Evolutionary conservation across 371 early-diverging fungal species (phyloP).

Genomic region (Rhizopus delemar): DNA sequence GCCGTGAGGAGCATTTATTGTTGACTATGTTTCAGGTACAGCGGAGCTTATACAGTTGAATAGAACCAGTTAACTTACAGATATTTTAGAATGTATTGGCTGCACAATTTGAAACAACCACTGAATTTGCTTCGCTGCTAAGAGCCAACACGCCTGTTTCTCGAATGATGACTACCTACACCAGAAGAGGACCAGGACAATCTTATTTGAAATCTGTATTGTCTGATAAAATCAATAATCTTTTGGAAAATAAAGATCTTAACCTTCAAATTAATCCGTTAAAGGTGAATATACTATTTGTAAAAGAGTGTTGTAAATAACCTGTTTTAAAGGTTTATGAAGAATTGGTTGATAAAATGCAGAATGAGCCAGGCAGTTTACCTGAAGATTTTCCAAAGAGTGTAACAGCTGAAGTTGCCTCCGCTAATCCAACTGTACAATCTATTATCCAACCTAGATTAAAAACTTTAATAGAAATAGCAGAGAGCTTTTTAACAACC

Average conservation of each 20-base stretch:
- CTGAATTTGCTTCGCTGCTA: conserved; percentile 83
- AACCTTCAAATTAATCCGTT: conserved; percentile 90
- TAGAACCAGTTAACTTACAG: not conserved
- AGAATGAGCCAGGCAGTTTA: conserved; percentile 50
- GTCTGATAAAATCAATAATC: conserved; percentile 75
- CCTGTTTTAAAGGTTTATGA: conserved; percentile 86
- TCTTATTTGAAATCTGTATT: conserved; percentile 88
- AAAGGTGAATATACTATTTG: conserved; percentile 49
- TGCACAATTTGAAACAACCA: conserved; percentile 86
- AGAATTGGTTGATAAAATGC: conserved; percentile 71
- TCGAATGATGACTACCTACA: conserved; percentile 96
- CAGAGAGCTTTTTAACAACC: conserved; percentile 73
- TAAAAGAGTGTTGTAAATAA: conserved; percentile 30
- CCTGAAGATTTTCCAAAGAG: conserved; percentile 47
- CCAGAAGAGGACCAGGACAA: conserved; percentile 92
- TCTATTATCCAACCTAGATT: conserved; percentile 75
- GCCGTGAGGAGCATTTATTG: conserved; percentile 90
- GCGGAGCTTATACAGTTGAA: not conserved
- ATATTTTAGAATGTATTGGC: conserved; percentile 74
- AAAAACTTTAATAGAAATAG: conserved; percentile 76
- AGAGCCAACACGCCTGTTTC: conserved; percentile 95
- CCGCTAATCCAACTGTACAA: conserved; percentile 68
- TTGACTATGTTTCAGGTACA: conserved; percentile 92
- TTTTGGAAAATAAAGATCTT: conserved; percentile 56
- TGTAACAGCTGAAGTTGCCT: conserved; percentile 73